Evolutionary conservation across 345 rosid genomes (phyloP).

Genomic region (Eucalyptus brandiana): DNA sequence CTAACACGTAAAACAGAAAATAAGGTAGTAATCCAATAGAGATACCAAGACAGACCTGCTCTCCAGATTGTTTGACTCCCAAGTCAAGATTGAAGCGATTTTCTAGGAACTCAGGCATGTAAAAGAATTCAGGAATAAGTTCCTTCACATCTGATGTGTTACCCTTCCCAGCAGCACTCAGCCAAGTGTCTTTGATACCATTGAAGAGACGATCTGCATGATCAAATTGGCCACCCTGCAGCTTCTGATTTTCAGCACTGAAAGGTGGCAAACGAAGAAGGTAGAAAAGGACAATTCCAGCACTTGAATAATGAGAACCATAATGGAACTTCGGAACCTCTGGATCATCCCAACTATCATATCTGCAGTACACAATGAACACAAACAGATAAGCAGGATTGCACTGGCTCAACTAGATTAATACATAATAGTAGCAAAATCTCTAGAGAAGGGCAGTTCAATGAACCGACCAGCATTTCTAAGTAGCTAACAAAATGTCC

Average conservation of each 20-base stretch:
- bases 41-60: conserved; percentile 50
- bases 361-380: conserved; percentile 29
- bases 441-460: neutral
- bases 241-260: conserved; percentile 96
- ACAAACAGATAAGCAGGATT: neutral
- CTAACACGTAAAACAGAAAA: neutral
- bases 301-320: conserved; percentile 99
- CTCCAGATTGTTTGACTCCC: conserved; percentile 99
- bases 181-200: conserved; percentile 91
- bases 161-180: conserved; percentile 96
- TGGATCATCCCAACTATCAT: conserved; percentile 99
- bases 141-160: conserved; percentile 99
- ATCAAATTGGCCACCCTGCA: conserved; percentile 99
- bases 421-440: neutral
- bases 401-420: neutral
- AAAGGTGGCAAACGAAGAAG: conserved; percentile 98
- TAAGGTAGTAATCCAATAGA: neutral
- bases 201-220: conserved; percentile 99
- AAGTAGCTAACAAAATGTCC: neutral
- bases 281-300: conserved; percentile 97
- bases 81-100: conserved; percentile 76
- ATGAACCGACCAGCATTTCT: neutral
- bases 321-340: conserved; percentile 99
- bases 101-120: conserved; percentile 93
- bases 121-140: conserved; percentile 96